Evolutionary conservation across 495 filamentous ascomycete genomes (phyloP), one percentile per base, ranked within the genome.

Genomic region (Sabuloglossum arenarium): DNA sequence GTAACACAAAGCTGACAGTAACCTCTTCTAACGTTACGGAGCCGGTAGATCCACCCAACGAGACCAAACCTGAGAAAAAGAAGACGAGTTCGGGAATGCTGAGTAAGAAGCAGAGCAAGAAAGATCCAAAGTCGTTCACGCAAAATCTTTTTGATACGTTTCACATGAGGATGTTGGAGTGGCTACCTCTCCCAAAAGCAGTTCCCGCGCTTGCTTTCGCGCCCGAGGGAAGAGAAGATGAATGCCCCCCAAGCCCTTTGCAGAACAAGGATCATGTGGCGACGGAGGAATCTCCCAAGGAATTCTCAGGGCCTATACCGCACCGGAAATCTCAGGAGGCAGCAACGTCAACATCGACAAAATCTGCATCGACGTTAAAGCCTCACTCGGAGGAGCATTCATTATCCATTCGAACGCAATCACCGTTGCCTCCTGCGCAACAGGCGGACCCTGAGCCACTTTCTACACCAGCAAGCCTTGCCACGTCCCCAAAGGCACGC

Each of bases 81-180:
- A 21, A 43, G n/a, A 5, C 10, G 29, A 1, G 39, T 29, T 6
- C 54, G 45, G 46, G 55, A 31, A 34, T 62, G 32, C 31, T 63
- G 52, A 45, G 76, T 75, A 59, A 67, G 69, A 46, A 16, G 12
- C 75, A 79, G 45, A 66, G 69, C 8, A 73, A 75, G 60, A 88
- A 83, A 61, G 86, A 93, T 62, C 83, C 86, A 21, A 83, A 85
- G 58, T 90, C 86, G 0, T 89, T 93, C 60, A 82, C 84, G 9
- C 87, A 88, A 47, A 84, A 84, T 57, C 70, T 91, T 2, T 89
- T 90, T 61, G 82, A 82, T 59, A 87, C 86, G 2, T 71, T 80
- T 43, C 76, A 86, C 4, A 73, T 88, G 59, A 81, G 81, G 56
- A 85, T 90, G 79, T 69, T 90, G 28, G 85, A 88, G 65, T 88